Evolutionary conservation across 805 yeast species (phyloP), one percentile per base, ranked within the genome.

Genomic region (Pichia cephalocereana): DNA sequence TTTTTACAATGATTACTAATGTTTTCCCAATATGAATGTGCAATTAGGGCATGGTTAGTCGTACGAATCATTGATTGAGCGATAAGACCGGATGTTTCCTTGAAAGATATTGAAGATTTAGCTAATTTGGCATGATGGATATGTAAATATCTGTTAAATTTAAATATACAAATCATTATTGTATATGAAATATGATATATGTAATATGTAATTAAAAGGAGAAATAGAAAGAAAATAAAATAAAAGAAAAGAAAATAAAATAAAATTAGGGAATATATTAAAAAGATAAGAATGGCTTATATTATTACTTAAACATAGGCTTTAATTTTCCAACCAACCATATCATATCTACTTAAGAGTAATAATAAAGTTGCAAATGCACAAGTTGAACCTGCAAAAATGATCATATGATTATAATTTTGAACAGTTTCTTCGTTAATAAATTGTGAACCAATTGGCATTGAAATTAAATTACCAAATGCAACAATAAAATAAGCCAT

Each of bases 401-500:
- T 57, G 19, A 60, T 60, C 57, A 58, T 55, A 30, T 58, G 50
- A 39, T 60, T 56, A 26, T 56, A 60, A 38, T 56, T 50, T 2
- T 38, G 28, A 27, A 60, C 48, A 0, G 60, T 52, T 36, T 55
- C 57, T 1, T 45, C 42, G 17, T 57, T 73, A 43, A 76, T 70
- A 39, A 76, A 64, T 2, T 72, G 70, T 52, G 81, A 79, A 12
- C 74, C 71, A 41, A 73, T 63, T 11, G 81, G 80, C 46, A 76
- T 67, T 6, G 71, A 65, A 15, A 73, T 68, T 19, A 77, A 61
- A 31, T 70, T 66, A 23, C 72, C 66, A 43, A 79, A 63, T 46
- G 86, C 75, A 18, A 77, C 79, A 50, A 79, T 60, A 47, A 78
- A 78, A 60, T 80, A 82, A 54, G 80, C 72, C n/a, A 86, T 74